Evolutionary conservation across 495 filamentous ascomycete species (phyloP), one percentile per base, ranked within the genome.

Genomic region (Penicillium daleae): DNA sequence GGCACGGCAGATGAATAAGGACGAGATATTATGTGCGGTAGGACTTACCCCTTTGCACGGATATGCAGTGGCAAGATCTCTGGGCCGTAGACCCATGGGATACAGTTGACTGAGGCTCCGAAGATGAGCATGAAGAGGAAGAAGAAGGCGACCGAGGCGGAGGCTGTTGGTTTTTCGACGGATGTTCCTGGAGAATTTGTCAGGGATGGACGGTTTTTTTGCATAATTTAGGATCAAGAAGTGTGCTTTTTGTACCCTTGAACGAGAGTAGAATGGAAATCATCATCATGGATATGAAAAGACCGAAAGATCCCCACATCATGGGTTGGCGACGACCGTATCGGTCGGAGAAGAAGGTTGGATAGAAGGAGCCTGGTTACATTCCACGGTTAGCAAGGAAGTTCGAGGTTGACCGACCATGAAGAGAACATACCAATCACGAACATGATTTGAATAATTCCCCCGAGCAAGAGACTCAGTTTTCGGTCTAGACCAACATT

Each of bases 241-340:
- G 13, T n/a, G 19, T 7, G n/a, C 17, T 42, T 6, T 10, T 42
- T 21, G 13, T 42, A 42, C 40, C 40, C 40, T 42, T 42, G 40
- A 66, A 71, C 8, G 62, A 77, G 46, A 82, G 73, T 12, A 82
- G 69, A 53, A 80, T 76, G 0, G 79, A 68, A 57, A 82, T 81
- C 57, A 83, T 61, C 69, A 81, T 76, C 75, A 82, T 79, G 3
- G 69, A 76, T 19, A 83, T 66, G 10, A 66, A 74, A 4, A 82
- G 71, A 21, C 77, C 80, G 40, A 75, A 68, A 4, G 72, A 78
- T 8, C 81, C 82, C 65, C 74, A 78, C 70, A 86, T 83, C 80
- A 85, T 82, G 2, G 83, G 79, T 57, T 80, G 74, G 7, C 83
- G 78, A 32, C 83, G 80, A 26, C 85, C 85, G 44, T 83, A 72